Evolutionary conservation across 345 rosid species (phyloP), one percentile per base, ranked within the genome.

Genomic region (Reutealis trisperma): DNA sequence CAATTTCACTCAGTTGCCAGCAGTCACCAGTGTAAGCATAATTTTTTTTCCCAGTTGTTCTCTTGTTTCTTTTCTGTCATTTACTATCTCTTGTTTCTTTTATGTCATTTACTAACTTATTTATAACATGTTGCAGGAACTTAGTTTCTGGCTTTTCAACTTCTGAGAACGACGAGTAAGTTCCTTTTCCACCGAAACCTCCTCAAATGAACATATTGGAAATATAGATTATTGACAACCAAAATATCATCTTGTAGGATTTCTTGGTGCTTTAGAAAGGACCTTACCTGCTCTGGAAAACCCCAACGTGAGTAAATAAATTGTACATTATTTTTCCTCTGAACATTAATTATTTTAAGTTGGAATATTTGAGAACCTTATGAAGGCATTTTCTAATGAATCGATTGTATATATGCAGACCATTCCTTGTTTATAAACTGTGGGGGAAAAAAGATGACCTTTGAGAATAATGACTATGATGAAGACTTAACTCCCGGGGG

Each of bases 341-440:
- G 42, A 68, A 54, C 9, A 2, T 2, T 57, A 58, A 34, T 34
- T 34, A 34, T 34, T 34, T 34, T 34, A 34, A 44, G 21, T 41
- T 14, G 41, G 2, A 55, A 27, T 7, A 27, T 4, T 47, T 52
- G 44, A 34, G 8, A 52, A 55, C 9, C 27, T 79, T 10, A 8
- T 18, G 16, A 45, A 63, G 54, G 63, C 22, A 37, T 45, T 55
- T 16, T 41, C 11, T 21, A 65, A 57, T 66, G 15, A 24, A 8
- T 57, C n/a, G 10, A 13, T 49, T 72, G 2, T 62, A 27, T 62
- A 27, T 77, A 37, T 41, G 64, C 89, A 93, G 99, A 84, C 13
- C 81, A 85, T 84, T 88, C 92, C 34, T 80, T 93, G 81, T 93
- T 88, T 71, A 93, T 93, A 51, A 92, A 96, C 68, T 90, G 97